Evolutionary conservation across 441 rosid genomes (phyloP), one percentile per base, ranked within the genome.

Genomic region (Biscutella laevigata): DNA sequence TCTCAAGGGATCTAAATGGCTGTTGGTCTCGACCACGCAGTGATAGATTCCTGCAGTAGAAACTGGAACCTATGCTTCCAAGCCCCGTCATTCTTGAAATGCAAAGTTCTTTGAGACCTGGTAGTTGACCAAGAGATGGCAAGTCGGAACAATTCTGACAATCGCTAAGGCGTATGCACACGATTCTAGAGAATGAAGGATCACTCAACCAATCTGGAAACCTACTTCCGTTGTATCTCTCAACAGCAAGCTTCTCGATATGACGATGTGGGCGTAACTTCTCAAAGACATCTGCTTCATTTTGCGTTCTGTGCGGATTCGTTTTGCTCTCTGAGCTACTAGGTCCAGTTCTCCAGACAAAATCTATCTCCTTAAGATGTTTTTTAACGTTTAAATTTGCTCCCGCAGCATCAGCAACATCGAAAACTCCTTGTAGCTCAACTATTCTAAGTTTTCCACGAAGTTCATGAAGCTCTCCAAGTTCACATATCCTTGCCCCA

Each of bases 131-230:
- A 7, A 66, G 32, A 22, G 57, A 44, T 59, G 71, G 71, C 61
- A 66, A 60, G 12, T 55, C 37, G 36, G 51, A 44, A 38, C 71
- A 53, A 52, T 59, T 53, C 46, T 40, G 57, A 47, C 66, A 66
- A 7, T 66, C 62, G 10, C 25, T 59, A 30, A 68, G 56, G 33
- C 52, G 55, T 41, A 64, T 30, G 12, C 37, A 51, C 13, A 22
- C 42, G 5, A 71, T 19, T 29, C 51, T 53, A 2, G 66, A 57
- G 43, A 61, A 70, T 1, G 61, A 61, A 41, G 53, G 17, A 45
- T 70, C 61, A 28, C 58, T 59, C 10, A 67, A 32, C 75, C 75
- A 67, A 2, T 2, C 20, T 12, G 72, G 75, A 59, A 71, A 67
- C 9, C 15, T 16, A 19, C 30, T 48, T 6, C 66, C 69, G 4